Base-by-base conservation (phyloP, 306 rosid species). In the Sesbania bispinosa region DNA sequence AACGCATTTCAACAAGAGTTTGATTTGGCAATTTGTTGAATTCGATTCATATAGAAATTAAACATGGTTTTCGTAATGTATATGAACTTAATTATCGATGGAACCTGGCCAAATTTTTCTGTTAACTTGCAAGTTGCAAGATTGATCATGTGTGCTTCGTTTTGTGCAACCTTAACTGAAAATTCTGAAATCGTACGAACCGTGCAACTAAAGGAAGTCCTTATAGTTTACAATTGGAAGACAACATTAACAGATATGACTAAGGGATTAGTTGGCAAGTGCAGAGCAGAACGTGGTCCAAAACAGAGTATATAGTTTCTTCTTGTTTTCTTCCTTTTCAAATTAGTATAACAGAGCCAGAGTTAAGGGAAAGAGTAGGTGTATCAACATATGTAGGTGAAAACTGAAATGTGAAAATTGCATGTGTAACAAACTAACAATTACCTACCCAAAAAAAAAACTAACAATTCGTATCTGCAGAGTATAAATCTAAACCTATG, bases 121-220 rank as follows among this genome's bases (percentile, higher is more conserved):
- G 2, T 11, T 39, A 18, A 4, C 7, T 45, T 45, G 32, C 57
- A n/a, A n/a, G n/a, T n/a, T n/a, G n/a, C n/a, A 48, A 16, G 2
- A 23, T 5, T 45, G 45, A 11, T 41, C 15, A 19, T 10, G 41
- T 29, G 66, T 48, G 14, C 1, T 65, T 23, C 6, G 14, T 38
- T 55, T 46, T 57, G 45, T 73, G 79, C 51, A 29, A 38, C 18
- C 11, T 78, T 60, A 66, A 48, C 75, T 11, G n/a, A 46, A 46
- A 24, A 16, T 55, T 63, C 24, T 26, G 35, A 55, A 53, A 55
- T 35, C 52, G 21, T 16, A 57, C 10, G 60, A 20, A 29, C 1
- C 57, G 15, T 48, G 75, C 70, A 68, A 23, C n/a, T 30, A 53
- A 38, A 13, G 3, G 24, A 53, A 53, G 9, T 42, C 20, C 27